phyloP scores from a whole-genome alignment of 2,329 filamentous ascomycete species.

The Scedosporium boydii region DNA sequence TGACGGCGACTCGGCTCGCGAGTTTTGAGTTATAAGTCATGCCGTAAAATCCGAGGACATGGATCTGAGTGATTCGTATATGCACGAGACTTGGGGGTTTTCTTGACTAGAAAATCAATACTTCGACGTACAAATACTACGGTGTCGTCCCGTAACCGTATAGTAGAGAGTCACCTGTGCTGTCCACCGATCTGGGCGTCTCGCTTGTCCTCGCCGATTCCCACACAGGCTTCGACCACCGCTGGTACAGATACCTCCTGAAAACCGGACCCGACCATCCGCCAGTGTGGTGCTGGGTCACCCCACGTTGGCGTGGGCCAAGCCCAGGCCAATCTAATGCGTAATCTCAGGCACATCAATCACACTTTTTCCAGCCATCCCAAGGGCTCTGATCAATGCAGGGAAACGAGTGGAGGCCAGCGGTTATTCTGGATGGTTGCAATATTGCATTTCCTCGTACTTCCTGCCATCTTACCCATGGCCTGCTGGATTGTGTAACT shows the following conservation, averaged over 20 bases:
- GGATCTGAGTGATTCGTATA: background rate
- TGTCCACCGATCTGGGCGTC: no score
- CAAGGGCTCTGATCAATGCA: background rate
- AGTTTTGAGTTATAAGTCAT: background rate
- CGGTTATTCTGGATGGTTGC: background rate
- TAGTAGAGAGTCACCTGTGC: no score
- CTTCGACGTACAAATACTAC: no score
- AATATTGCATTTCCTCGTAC: background rate
- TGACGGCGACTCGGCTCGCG: background rate
- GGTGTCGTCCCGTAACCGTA: no score
- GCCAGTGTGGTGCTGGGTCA: background rate
- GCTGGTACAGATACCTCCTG: background rate
- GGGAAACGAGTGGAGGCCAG: background rate
- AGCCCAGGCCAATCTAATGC: background rate
- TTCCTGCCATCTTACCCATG: background rate
- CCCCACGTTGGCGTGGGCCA: background rate
- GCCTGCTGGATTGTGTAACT: background rate
- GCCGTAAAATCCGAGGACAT: background rate
- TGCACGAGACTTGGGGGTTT: background rate
- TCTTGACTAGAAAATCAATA: no score
- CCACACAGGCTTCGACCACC: no score
- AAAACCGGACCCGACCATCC: background rate
- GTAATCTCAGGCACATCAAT: background rate
- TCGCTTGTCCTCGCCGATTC: no score
- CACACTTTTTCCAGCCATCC: background rate